Evolutionary conservation across 2,329 filamentous ascomycete genomes (phyloP), one percentile per base, ranked within the genome.

Genomic region (Colletotrichum cereale): DNA sequence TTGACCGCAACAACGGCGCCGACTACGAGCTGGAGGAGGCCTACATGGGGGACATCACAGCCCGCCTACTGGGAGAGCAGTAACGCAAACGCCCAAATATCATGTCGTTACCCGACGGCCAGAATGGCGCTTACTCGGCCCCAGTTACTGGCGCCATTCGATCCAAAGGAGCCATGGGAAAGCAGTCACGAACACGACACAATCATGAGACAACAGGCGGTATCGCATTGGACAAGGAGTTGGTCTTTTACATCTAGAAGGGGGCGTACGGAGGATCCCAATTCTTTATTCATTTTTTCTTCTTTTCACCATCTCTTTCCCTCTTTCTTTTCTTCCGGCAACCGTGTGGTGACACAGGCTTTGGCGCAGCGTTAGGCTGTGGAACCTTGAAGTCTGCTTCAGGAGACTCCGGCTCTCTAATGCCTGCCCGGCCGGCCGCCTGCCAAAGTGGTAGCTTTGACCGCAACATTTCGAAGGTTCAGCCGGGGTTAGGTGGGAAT

Each of bases 1-100:
- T 97, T 75, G 93, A 96, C 73, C 89, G 89, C 24, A 94, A 92
- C 75, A 88, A 87, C 34, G 95, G 95, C 0, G 86, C 91, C 75
- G 93, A 96, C 78, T 96, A 97, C 79, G 91, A 93, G 76, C 84
- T 97, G n/a, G 94, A 97, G 78, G 93, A 96, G 77, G 94, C 92
- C 1, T 95, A 95, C 76, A 94, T 97, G 88, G 94, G 93, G 4
- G 95, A 97, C 75, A 92, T 98, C 73, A 97, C 94, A 0, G 93
- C 94, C 24, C 88, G 92, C 69, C 87, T 98, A 8, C 90, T 98
- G 42, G 93, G 93, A 47, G 95, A 98, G 81, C 88, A 89, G 79
- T 91, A 40, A 68, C 42, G 29, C 47, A 38, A 61, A 55, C 6
- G 12, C 18, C n/a, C 24, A 16, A 16, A 31, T 18, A 16, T 18